These are phyloP conservation scores for Malassezia slooffiae DNA, from an alignment of 1,284 basidiomycete species.

Conservation along the genomic window DNA sequence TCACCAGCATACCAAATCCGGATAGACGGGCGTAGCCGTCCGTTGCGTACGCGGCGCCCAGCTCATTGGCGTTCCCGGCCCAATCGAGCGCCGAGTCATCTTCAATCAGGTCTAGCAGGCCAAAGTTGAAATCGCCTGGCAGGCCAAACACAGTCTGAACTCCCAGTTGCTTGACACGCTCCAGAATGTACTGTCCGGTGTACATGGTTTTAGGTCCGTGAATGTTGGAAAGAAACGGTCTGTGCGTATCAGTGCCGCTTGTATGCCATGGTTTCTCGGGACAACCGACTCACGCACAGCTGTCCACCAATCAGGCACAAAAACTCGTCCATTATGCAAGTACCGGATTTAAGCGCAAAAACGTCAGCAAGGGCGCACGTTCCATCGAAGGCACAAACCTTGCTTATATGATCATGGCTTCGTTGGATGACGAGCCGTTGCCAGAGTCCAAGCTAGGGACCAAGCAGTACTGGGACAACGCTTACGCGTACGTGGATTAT, in stretches of 20 bases:
- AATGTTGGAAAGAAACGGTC: too few relatives aligned
- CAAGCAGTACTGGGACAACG: constrained; percentile 50
- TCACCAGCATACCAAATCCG: constrained; percentile 24
- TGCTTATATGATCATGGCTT: background rate
- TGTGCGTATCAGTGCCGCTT: too few relatives aligned
- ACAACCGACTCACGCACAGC: too few relatives aligned
- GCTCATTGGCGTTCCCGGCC: constrained; percentile 61
- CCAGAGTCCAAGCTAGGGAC: constrained; percentile 58
- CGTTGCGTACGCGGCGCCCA: constrained; percentile 63
- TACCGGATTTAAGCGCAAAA: too few relatives aligned
- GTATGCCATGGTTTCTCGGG: too few relatives aligned
- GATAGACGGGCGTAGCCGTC: constrained; percentile 74
- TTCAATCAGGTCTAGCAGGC: constrained; percentile 64
- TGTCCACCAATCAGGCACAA: background rate
- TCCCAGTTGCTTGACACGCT: constrained; percentile 36
- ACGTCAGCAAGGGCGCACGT: too few relatives aligned
- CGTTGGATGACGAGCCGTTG: constrained; percentile 23
- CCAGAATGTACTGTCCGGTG: constrained; percentile 36
- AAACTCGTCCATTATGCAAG: too few relatives aligned
- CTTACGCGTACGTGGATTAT: constrained; percentile 10
- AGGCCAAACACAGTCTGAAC: constrained; percentile 67
- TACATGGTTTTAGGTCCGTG: constrained; percentile 20
- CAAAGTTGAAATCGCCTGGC: constrained; percentile 83
- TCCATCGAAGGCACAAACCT: too few relatives aligned
- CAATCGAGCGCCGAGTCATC: constrained; percentile 67